A percentile compares a stretch with the other conserved stretches of the same genome.
Conservation (phyloP, 352 stramenopile species). For the Phytopythium chamaehyphon region DNA sequence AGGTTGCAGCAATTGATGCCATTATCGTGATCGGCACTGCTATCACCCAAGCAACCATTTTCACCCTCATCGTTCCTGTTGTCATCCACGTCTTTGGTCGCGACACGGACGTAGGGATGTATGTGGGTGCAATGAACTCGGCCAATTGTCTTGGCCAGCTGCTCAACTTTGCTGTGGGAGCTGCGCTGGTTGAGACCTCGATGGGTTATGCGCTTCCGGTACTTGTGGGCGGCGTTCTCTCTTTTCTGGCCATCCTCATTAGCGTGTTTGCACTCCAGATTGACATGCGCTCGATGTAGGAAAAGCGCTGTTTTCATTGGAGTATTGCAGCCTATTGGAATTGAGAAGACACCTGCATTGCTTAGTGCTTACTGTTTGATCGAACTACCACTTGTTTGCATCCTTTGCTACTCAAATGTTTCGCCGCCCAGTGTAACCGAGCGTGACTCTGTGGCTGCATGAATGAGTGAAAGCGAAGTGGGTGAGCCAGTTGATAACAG, state of each 20-base stretch:
- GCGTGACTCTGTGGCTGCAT: constrained; percentile 26
- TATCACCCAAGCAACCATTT: constrained; percentile 53
- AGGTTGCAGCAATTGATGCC: constrained; percentile 35
- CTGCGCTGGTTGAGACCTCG: constrained; percentile 55
- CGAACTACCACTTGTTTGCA: too few species aligned
- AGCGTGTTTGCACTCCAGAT: constrained; percentile 56
- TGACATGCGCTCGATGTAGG: constrained; percentile 78
- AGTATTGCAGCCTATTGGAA: background rate
- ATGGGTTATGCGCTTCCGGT: constrained; percentile 60
- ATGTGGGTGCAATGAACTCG: constrained; percentile 70
- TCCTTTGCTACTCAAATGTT: constrained; percentile 15
- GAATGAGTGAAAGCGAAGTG: too few species aligned
- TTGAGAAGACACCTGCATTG: constrained; percentile 1
- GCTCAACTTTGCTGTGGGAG: constrained; percentile 62
- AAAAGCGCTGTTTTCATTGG: background rate
- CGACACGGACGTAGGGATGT: constrained; percentile 56
- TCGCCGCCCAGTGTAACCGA: constrained; percentile 44
- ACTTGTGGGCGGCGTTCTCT: constrained; percentile 62
- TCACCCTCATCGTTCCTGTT: constrained; percentile 65
- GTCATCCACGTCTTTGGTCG: constrained; percentile 63
- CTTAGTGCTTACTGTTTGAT: background rate
- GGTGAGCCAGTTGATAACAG: too few species aligned
- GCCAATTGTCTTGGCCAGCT: constrained; percentile 69
- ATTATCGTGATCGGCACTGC: constrained; percentile 40
- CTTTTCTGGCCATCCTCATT: constrained; percentile 55